These are phyloP conservation scores for Brassica napus DNA, from an alignment of 345 rosid genomes.

Conservation along the genomic window Da-Ae NC_063441.1:17439001-17439500, in stretches of 20 bases:
- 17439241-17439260: constrained; percentile 15
- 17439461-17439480: not conserved
- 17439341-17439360: not conserved
- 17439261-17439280: constrained; percentile 28
- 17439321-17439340: constrained; percentile 12
- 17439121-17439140: constrained; percentile 12
- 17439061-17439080: constrained; percentile 95
- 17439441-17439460: not conserved
- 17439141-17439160: constrained; percentile 21
- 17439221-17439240: constrained; percentile 19
- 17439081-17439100: constrained; percentile 76
- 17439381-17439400: not conserved
- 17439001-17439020: constrained; percentile 85
- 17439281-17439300: constrained; percentile 1
- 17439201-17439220: not conserved
- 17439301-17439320: not conserved
- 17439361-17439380: not conserved
- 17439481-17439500: too few relatives aligned
- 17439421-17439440: not conserved
- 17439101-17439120: not conserved
- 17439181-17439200: not conserved
- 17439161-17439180: constrained; percentile 23
- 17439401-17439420: not conserved
- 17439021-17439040: constrained; percentile 94
- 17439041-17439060: constrained; percentile 89